Percentiles rank a stretch among this genome's conserved stretches.
phyloP scores from a whole-genome alignment of 208 protist genomes.

The Leishmania turanica region DNA sequence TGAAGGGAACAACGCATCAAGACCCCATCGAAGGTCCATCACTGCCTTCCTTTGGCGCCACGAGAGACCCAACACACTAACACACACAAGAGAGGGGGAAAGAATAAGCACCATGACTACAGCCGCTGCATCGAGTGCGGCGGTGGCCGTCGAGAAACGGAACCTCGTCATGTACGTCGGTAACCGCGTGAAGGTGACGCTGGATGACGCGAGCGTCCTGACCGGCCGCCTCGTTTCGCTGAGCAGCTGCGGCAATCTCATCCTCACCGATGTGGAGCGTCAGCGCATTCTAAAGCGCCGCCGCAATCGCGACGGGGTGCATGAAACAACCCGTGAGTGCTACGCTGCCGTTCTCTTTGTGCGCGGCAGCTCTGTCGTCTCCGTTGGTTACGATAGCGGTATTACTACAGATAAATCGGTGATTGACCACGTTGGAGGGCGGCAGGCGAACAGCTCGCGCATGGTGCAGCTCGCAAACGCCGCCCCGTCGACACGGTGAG shows the following conservation, averaged over 20 bases:
- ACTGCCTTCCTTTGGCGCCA: neutral
- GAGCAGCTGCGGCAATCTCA: slow-evolving; percentile 63
- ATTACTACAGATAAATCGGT: slow-evolving; percentile 71
- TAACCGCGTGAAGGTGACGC: slow-evolving; percentile 60
- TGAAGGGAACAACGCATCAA: neutral
- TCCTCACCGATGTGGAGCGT: slow-evolving; percentile 80
- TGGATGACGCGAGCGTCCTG: slow-evolving; percentile 76
- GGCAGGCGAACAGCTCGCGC: slow-evolving; percentile 41
- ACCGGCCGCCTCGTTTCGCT: slow-evolving; percentile 77
- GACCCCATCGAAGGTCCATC: neutral
- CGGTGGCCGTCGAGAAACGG: slow-evolving; percentile 35
- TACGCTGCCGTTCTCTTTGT: slow-evolving; percentile 81
- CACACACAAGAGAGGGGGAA: neutral
- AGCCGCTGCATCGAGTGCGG: slow-evolving; percentile 15
- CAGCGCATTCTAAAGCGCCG: slow-evolving; percentile 51
- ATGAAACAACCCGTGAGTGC: slow-evolving; percentile 46
- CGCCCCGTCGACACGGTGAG: slow-evolving; percentile 34
- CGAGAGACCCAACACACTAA: neutral
- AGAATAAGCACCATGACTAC: neutral
- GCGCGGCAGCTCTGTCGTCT: slow-evolving; percentile 59
- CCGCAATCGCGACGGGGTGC: slow-evolving; percentile 16
- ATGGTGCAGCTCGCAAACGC: slow-evolving; percentile 68
- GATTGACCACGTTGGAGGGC: slow-evolving; percentile 53
- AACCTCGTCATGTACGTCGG: slow-evolving; percentile 62
- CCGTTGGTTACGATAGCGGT: slow-evolving; percentile 61